These are phyloP conservation scores for Penicillium lividum DNA, from an alignment of 495 filamentous ascomycete species.

Conservation along the genomic window DNA sequence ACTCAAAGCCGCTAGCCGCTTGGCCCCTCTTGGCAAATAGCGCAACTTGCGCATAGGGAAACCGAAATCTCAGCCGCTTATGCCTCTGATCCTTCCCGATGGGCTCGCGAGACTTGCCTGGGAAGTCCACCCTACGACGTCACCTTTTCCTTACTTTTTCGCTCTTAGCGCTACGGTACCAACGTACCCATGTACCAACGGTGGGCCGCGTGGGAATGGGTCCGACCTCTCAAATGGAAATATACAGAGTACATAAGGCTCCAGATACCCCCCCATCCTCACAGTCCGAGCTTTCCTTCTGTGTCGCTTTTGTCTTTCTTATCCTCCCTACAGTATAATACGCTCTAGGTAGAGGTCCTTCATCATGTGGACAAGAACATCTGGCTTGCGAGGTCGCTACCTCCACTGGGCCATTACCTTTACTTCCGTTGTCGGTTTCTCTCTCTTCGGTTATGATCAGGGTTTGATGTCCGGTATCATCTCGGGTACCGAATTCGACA, in stretches of 20 bases:
- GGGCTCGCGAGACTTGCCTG: slow-evolving; percentile 10
- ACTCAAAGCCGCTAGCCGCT: slow-evolving; percentile 2
- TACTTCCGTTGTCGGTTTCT: slow-evolving; percentile 59
- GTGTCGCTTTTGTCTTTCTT: slow-evolving; percentile 1
- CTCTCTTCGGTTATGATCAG: slow-evolving; percentile 74
- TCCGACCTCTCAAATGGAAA: neutral
- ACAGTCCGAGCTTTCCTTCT: slow-evolving; percentile 4
- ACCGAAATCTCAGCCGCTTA: slow-evolving; percentile 4
- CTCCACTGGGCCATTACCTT: slow-evolving; percentile 41
- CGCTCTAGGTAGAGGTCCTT: neutral
- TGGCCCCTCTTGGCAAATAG: slow-evolving; percentile 2
- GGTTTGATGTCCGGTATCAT: slow-evolving; percentile 80
- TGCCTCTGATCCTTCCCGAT: slow-evolving; percentile 5
- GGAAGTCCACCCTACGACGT: slow-evolving; percentile 2
- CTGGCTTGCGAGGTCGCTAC: slow-evolving; percentile 36
- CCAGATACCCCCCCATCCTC: slow-evolving; percentile 1
- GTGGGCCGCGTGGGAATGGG: slow-evolving; percentile 2
- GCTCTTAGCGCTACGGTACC: slow-evolving; percentile 4
- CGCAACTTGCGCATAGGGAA: neutral
- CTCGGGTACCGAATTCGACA: slow-evolving; percentile 63
- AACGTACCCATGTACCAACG: slow-evolving; percentile 1
- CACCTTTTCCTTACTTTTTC: neutral
- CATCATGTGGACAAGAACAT: slow-evolving; percentile 46
- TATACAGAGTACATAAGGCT: slow-evolving; percentile 1
- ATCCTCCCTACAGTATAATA: neutral